phyloP scores from a whole-genome alignment of 2,329 filamentous ascomycete species.

The Lithohypha guttulata region DNA sequence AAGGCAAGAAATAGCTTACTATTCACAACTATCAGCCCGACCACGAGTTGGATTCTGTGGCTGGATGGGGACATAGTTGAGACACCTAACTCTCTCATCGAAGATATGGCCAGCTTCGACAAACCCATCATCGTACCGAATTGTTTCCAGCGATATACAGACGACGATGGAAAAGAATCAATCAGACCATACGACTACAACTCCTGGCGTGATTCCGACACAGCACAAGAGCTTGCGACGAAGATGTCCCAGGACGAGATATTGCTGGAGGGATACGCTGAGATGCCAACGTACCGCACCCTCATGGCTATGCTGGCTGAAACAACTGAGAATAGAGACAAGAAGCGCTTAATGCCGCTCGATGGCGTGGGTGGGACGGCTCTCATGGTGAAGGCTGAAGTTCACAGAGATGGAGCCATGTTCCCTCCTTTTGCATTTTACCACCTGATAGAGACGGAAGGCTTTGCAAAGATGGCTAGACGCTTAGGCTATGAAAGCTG shows the following conservation, averaged over 20 bases:
- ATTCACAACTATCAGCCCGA: constrained; percentile 85
- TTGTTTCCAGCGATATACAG: constrained; percentile 80
- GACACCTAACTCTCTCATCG: constrained; percentile 71
- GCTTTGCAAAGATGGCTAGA: constrained; percentile 93
- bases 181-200: constrained; percentile 93
- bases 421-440: constrained; percentile 96
- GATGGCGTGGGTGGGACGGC: constrained; percentile 93
- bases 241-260: constrained; percentile 88
- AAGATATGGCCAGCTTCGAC: constrained; percentile 79
- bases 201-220: constrained; percentile 86
- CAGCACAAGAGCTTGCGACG: constrained; percentile 61
- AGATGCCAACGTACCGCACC: constrained; percentile 83
- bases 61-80: constrained; percentile 87
- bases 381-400: constrained; percentile 87
- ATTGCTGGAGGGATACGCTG: constrained; percentile 80
- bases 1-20: constrained; percentile 87
- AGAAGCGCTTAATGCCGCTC: constrained; percentile 56
- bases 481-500: constrained; percentile 74
- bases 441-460: constrained; percentile 93
- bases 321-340: constrained; percentile 44
- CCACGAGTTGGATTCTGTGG: constrained; percentile 95
- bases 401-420: constrained; percentile 96
- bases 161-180: constrained; percentile 61
- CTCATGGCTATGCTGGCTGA: constrained; percentile 78
- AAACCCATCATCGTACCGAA: constrained; percentile 91